Evolutionary conservation across 2,329 filamentous ascomycete species (phyloP), one percentile per base, ranked within the genome.

Genomic region (Dothidotthia symphoricarpi): DNA sequence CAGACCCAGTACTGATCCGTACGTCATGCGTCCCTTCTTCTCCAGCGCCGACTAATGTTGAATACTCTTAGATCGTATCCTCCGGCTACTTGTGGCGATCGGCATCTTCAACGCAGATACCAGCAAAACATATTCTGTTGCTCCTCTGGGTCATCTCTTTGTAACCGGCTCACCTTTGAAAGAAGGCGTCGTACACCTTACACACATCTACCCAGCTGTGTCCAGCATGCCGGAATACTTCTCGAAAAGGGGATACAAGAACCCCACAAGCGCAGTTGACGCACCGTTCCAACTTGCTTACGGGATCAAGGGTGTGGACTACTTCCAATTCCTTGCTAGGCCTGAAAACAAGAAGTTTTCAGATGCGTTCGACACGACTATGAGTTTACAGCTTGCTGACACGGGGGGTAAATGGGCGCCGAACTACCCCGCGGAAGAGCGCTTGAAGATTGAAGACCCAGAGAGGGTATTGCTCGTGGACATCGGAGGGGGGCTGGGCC

Each of bases 311-410:
- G 39, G 54, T 5, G 25, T 49, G 8, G 43, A 55, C 24, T 57
- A 53, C 35, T 67, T 62, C 14, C 55, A 58, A 3, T 63, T 46
- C 47, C 24, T 67, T 4, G 27, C 27, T 10, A 28, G 14, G 7
- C 38, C 28, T 3, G 39, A 48, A 3, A 43, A 57, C 2, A 53
- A 51, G 2, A 33, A 25, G 2, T 29, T 42, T 3, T 49, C 52
- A 17, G 17, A 39, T 10, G 56, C 44, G 1, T 66, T 65, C 45
- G 64, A 67, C 37, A 36, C 34, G 1, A 47, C 48, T 1, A 65
- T 67, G 62, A 44, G 26, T 8, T 25, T 51, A 25, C 32, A 36
- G 16, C 32, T 31, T 30, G 40, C 24, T 9, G 26, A n/a, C 16
- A 38, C 26, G 9, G 38, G 28, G 3, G 31, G 11, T 14, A 44